Base-by-base conservation (phyloP, 768 basidiomycete genomes). In the Serendipita sp. region DNA sequence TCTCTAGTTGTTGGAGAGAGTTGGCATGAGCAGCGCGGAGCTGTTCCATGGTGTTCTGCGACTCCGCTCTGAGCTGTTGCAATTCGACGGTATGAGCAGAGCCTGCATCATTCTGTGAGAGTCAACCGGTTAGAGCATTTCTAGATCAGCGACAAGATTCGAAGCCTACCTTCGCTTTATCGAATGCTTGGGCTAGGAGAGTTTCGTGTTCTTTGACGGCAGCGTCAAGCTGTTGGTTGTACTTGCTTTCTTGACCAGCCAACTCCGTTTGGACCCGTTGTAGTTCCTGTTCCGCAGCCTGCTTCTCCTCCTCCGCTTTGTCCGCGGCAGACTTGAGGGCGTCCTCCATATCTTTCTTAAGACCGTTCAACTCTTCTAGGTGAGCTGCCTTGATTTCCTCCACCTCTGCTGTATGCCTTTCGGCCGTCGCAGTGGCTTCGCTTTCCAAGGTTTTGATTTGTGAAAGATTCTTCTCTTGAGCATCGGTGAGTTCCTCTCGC, bases 31-130 rank as follows among this genome's bases (percentile, higher is more conserved):
- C 79, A 2, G 73, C 70, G 45, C 81, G 80, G 41, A 92, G 78
- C 71, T 90, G 85, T 63, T 84, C 82, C 34, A 87, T 82, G 2
- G 85, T 81, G 2, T 75, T 73, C 64, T 82, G 77, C 0, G 86
- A 88, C 63, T 81, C 79, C 24, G 78, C 77, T 44, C 90, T 85
- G 61, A 93, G 77, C 13, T 74, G 71, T 67, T 86, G 84, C 3
- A 93, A 76, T 67, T 91, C 90, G 67, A 81, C 77, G 30, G 80
- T 69, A 66, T 93, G 90, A 4, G 71, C 73, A 38, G 79, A 77
- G 34, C 81, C 81, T n/a, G 88, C 90, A 70, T 89, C 86, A 42
- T 75, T 75, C 88, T 90, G 34, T 2, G 45, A 30, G 5, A n/a
- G 17, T 31, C 26, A 34, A 43, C 56, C 42, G 45, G 58, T 28